phyloP scores from a whole-genome alignment of 805 yeast species.

The Crinitomyces ghanaensis region DNA sequence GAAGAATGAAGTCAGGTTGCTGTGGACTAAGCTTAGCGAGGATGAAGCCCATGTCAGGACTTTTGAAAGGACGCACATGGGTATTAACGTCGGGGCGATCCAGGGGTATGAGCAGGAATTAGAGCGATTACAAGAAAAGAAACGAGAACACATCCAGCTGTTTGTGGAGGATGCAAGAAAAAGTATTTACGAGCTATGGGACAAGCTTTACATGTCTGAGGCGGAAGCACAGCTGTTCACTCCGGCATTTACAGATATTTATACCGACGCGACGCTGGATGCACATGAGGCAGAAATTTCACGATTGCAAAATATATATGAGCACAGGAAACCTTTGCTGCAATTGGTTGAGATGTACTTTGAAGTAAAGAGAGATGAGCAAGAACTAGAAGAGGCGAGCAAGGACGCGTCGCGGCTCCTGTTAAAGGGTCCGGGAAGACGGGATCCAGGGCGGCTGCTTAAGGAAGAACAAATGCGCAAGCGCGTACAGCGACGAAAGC shows the following conservation, averaged over 20 bases:
- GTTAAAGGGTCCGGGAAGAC: conserved; percentile 36
- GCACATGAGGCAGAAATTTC: conserved; percentile 54
- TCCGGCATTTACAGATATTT: conserved; percentile 32
- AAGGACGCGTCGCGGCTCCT: conserved; percentile 72
- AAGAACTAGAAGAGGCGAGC: conserved; percentile 52
- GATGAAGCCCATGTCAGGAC: conserved; percentile 29
- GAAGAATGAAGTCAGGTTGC: conserved; percentile 30
- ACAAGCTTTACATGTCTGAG: conserved; percentile 43
- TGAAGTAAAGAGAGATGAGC: conserved; percentile 47
- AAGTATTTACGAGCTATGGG: conserved; percentile 54
- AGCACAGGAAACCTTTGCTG: conserved; percentile 43
- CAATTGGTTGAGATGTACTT: conserved; percentile 40
- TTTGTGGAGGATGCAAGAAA: conserved; percentile 53
- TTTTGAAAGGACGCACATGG: conserved; percentile 34
- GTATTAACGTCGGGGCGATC: conserved; percentile 38
- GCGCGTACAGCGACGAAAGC: conserved; percentile 54
- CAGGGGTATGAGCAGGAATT: conserved; percentile 44
- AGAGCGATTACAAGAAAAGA: conserved; percentile 43
- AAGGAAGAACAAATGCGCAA: conserved; percentile 73
- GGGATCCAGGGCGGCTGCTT: conserved; percentile 55
- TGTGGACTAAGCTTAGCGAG: conserved; percentile 52
- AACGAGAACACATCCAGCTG: conserved; percentile 53
- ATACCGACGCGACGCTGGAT: conserved; percentile 49
- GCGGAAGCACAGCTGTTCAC: conserved; percentile 40
- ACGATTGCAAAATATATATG: conserved; percentile 38